Evolutionary conservation across 345 rosid species (phyloP).

Genomic region (Citrus australasica): DNA sequence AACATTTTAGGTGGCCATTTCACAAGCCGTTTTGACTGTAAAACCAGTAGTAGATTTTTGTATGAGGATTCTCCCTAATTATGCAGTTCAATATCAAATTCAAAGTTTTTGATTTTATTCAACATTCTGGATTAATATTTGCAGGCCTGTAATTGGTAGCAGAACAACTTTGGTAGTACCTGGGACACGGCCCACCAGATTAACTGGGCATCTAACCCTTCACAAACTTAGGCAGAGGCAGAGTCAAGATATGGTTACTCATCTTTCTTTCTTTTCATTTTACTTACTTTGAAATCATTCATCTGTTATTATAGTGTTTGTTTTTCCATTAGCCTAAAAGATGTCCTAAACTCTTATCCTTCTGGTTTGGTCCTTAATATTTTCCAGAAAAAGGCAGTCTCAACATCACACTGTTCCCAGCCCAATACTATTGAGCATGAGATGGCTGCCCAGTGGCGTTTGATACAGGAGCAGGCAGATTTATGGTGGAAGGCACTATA

Average conservation of each 20-base stretch:
- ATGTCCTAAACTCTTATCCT: neutral
- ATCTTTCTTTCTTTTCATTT: neutral
- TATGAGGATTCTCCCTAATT: neutral
- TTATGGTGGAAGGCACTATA: conserved; percentile 29
- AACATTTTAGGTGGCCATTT: neutral
- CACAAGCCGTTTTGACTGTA: too few relatives aligned
- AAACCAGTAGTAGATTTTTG: too few relatives aligned
- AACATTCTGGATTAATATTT: conserved; percentile 5
- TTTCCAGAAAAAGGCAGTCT: conserved; percentile 30
- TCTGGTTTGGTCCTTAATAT: neutral
- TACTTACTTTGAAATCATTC: neutral
- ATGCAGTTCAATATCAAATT: neutral
- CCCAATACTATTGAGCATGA: conserved; percentile 30
- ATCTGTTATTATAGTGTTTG: neutral
- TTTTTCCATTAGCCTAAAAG: neutral
- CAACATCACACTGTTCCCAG: conserved; percentile 47
- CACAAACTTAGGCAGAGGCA: conserved; percentile 17
- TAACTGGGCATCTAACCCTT: conserved; percentile 28
- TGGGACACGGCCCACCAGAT: conserved; percentile 7
- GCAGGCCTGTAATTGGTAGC: conserved; percentile 31
- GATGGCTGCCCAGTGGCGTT: conserved; percentile 40
- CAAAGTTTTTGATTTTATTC: neutral
- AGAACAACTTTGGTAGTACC: conserved; percentile 7
- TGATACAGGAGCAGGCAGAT: conserved; percentile 28
- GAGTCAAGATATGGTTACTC: conserved; percentile 25